These are phyloP conservation scores for Termitomyces sp. DNA, from an alignment of 768 basidiomycete genomes.

Conservation along the genomic window DNA sequence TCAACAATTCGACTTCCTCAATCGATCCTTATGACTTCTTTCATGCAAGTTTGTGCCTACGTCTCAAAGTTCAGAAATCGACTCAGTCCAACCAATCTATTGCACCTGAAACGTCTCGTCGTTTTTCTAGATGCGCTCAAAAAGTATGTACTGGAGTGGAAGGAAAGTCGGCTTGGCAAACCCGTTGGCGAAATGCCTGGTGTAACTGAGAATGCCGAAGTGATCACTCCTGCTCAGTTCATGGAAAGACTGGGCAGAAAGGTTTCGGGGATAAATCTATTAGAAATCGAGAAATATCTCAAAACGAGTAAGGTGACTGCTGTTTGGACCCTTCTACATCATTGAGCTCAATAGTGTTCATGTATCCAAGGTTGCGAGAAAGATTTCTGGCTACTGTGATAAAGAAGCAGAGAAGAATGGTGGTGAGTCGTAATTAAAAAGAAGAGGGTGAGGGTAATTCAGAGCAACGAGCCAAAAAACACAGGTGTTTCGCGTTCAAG, in stretches of 20 bases:
- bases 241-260: conserved; percentile 61
- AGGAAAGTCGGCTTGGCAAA: conserved; percentile 21
- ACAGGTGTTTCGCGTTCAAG: conserved; percentile 14
- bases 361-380: conserved; percentile 51
- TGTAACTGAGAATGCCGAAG: conserved; percentile 34
- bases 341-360: not conserved
- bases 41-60: conserved; percentile 75
- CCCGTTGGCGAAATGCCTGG: conserved; percentile 6
- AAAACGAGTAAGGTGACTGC: conserved; percentile 73
- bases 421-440: conserved; percentile 20
- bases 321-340: not conserved
- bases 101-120: conserved; percentile 78
- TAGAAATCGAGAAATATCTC: conserved; percentile 80
- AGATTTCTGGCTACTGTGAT: conserved; percentile 84
- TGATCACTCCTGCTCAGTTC: conserved; percentile 66
- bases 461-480: not conserved
- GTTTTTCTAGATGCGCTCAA: conserved; percentile 66
- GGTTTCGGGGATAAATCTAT: conserved; percentile 71
- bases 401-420: conserved; percentile 41
- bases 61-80: conserved; percentile 72
- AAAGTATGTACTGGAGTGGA: conserved; percentile 55
- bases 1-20: conserved; percentile 68
- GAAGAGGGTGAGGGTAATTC: not conserved
- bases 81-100: conserved; percentile 63
- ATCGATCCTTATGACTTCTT: conserved; percentile 50